phyloP scores from a whole-genome alignment of 768 basidiomycete species.

The Macrolepiota dolichaula region DNA sequence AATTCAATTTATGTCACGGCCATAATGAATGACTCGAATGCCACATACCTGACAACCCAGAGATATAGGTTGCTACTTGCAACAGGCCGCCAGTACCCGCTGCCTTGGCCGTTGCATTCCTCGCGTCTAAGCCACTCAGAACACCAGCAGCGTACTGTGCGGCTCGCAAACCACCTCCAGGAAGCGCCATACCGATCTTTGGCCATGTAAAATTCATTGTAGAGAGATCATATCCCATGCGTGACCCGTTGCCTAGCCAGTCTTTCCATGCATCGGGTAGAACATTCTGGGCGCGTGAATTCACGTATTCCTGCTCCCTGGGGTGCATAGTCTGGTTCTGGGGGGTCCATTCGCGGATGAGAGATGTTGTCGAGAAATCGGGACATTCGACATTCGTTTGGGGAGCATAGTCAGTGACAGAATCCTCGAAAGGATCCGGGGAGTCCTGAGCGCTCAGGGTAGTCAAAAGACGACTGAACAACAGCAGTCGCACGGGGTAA shows the following conservation, averaged over 20 bases:
- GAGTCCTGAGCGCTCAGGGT: not conserved
- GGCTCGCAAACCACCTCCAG: conserved; percentile 69
- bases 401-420: conserved; percentile 52
- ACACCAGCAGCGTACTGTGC: conserved; percentile 64
- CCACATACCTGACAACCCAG: conserved; percentile 58
- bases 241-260: conserved; percentile 56
- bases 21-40: not conserved
- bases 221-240: conserved; percentile 50
- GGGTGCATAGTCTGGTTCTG: conserved; percentile 49
- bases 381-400: conserved; percentile 46
- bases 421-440: not conserved
- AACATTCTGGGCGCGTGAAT: conserved; percentile 34
- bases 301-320: conserved; percentile 45
- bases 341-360: conserved; percentile 51
- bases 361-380: conserved; percentile 37
- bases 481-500: not conserved
- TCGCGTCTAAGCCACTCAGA: conserved; percentile 54
- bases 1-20: not conserved
- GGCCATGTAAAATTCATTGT: conserved; percentile 37
- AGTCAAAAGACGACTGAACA: not conserved
- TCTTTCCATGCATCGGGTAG: conserved; percentile 49
- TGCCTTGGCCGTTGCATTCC: conserved; percentile 53
- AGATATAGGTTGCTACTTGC: conserved; percentile 68
- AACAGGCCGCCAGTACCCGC: conserved; percentile 65
- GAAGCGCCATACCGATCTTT: conserved; percentile 60